Base-by-base conservation (phyloP, 495 filamentous ascomycete species). In the Lasiosphaeriaceae sp. region DNA sequence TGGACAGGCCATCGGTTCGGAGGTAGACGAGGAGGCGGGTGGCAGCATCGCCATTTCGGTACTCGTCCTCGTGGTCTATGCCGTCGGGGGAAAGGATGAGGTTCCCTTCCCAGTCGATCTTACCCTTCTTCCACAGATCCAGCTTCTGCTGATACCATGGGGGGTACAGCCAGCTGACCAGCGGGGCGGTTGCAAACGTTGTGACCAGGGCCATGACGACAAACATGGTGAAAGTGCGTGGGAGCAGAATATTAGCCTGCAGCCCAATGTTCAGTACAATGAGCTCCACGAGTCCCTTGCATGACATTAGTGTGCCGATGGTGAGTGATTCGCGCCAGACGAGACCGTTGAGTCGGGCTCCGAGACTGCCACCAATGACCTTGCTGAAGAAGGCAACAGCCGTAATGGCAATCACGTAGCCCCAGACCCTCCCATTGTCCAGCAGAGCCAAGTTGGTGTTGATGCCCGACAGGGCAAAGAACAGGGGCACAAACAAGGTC, bases 231-330 rank as follows among this genome's bases (percentile, higher is more conserved):
- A 97, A 97, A 1, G 92, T 96, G 24, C 85, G 81, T 17, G 79
- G 80, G 57, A 86, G 91, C 35, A 97, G 73, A 58, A 97, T 96
- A 57, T 86, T 86, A 20, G 92, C 92, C 79, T 94, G 88, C 12
- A 95, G 79, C 16, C 92, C 92, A 66, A 97, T 95, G 63, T 97
- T 97, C 85, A 97, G 69, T 1, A 96, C 92, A 71, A 97, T 97
- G 41, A 96, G 77, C 70, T 97, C 92, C 0, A 96, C 89, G 54
- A 97, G 77, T 50, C 92, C 92, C 70, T 97, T 97, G 69, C 92
- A 97, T 69, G 89, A 94, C 92, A 97, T 97, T 66, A 97, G 70
- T 22, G 87, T 83, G 31, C 92, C 92, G 61, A 97, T 92, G 8
- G 89, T 85, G 23, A 94, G 83, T 60, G 89, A 92, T 71, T 97